Conservation (phyloP, 257 asterid genomes). For the Primulina eburnea region DNA sequence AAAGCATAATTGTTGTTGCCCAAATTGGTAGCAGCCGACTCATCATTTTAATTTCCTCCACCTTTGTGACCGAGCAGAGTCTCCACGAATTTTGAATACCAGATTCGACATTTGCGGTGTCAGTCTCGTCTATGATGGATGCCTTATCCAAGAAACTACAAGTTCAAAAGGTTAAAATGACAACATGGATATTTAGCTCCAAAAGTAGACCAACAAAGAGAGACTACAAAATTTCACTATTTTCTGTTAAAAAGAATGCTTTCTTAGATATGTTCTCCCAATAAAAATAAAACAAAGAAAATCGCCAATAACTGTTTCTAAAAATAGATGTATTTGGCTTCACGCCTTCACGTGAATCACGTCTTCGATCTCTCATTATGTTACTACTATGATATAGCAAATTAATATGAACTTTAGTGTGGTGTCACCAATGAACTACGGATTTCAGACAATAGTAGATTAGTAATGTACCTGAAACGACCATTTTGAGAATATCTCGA, state of each 20-base stretch:
- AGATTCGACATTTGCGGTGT: conserved; percentile 16
- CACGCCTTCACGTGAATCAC: not conserved
- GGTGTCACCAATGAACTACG: too few relatives aligned
- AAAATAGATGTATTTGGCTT: not conserved
- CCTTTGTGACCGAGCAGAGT: conserved; percentile 39
- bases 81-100: conserved; percentile 29
- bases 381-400: not conserved
- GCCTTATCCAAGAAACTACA: conserved; percentile 33
- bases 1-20: conserved; percentile 67
- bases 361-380: not conserved
- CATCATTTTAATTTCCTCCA: conserved; percentile 70
- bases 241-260: not conserved
- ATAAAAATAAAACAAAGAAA: too few relatives aligned
- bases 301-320: not conserved
- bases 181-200: not conserved
- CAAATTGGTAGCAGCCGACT: conserved; percentile 58
- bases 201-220: not conserved
- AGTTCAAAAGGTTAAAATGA: not conserved
- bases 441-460: too few relatives aligned
- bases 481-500: conserved; percentile 1
- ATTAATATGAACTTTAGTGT: too few relatives aligned
- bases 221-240: not conserved
- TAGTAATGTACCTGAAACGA: conserved; percentile 18
- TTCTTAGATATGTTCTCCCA: not conserved
- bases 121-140: conserved; percentile 24